Percentiles rank a stretch among this genome's conserved stretches.
Evolutionary conservation across 345 rosid species (phyloP).

Genomic region (Eucalyptus tenuipes): DNA sequence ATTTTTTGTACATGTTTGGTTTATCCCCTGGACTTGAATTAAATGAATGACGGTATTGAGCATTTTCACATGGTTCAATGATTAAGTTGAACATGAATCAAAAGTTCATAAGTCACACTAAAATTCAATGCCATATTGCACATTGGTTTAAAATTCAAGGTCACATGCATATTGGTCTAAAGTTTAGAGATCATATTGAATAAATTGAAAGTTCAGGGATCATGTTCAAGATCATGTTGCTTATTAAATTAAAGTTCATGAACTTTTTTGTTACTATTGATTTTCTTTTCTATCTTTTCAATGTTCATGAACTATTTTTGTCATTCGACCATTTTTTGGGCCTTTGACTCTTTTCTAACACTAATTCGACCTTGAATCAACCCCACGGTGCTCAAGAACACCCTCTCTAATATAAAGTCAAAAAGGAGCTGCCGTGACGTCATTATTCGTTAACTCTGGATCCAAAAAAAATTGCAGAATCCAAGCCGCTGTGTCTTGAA

Average conservation of each 20-base stretch:
- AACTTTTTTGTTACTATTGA: too few species aligned
- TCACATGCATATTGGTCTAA: rapidly evolving
- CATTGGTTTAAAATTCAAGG: rapidly evolving
- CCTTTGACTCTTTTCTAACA: background rate
- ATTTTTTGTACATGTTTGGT: too few species aligned
- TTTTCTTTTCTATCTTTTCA: background rate
- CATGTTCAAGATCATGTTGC: too few species aligned
- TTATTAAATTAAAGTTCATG: too few species aligned
- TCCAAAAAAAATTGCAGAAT: background rate
- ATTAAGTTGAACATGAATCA: too few species aligned
- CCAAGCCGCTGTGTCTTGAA: background rate
- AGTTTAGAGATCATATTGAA: rapidly evolving
- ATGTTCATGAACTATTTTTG: too few species aligned
- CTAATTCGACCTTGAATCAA: background rate
- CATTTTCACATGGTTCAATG: rapidly evolving
- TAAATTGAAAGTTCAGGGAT: rapidly evolving
- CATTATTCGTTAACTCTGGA: background rate
- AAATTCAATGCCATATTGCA: rapidly evolving
- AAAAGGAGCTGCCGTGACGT: background rate
- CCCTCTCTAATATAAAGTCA: background rate
- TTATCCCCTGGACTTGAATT: rapidly evolving
- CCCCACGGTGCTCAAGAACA: background rate
- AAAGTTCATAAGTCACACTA: too few species aligned
- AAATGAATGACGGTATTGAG: too few species aligned
- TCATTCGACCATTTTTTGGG: background rate